Conservation (phyloP, 371 early-diverging fungal species). For the Circinella minor region DNA sequence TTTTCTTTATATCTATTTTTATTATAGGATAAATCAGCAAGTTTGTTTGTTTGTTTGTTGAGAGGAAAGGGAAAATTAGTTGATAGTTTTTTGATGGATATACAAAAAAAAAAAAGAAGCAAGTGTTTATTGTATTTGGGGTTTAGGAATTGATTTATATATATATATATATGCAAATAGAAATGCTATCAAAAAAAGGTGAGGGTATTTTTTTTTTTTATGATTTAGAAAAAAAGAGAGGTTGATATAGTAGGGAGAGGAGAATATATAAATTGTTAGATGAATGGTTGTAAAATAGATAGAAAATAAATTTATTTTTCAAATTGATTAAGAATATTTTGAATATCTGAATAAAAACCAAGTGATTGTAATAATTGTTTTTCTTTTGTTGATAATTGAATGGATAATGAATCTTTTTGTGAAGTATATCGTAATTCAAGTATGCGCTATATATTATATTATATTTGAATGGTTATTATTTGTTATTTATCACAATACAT, state of each 20-base stretch:
- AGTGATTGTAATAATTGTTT: constrained; percentile 29
- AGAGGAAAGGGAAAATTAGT: too few species aligned
- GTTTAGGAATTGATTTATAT: too few species aligned
- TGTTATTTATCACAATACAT: constrained; percentile 32
- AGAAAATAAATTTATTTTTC: not conserved
- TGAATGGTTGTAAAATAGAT: too few species aligned
- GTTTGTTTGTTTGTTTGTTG: too few species aligned
- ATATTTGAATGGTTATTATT: constrained; percentile 13
- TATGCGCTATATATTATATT: not conserved
- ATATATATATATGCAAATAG: too few species aligned
- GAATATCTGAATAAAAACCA: constrained; percentile 34
- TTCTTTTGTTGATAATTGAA: constrained; percentile 21
- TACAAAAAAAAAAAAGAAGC: too few species aligned
- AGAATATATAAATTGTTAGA: not conserved
- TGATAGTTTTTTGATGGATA: too few species aligned
- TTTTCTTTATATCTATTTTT: too few species aligned
- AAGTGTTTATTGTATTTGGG: too few species aligned
- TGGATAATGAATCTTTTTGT: not conserved
- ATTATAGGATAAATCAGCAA: too few species aligned
- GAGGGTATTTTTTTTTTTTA: too few species aligned
- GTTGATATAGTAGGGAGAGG: constrained; percentile 1
- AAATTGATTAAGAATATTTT: constrained; percentile 14
- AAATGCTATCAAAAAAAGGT: too few species aligned
- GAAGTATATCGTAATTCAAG: constrained; percentile 3
- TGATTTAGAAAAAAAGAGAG: constrained; percentile 9